Conservation (phyloP, 129 eudicot species). For the Pulicaria dysenterica region DNA sequence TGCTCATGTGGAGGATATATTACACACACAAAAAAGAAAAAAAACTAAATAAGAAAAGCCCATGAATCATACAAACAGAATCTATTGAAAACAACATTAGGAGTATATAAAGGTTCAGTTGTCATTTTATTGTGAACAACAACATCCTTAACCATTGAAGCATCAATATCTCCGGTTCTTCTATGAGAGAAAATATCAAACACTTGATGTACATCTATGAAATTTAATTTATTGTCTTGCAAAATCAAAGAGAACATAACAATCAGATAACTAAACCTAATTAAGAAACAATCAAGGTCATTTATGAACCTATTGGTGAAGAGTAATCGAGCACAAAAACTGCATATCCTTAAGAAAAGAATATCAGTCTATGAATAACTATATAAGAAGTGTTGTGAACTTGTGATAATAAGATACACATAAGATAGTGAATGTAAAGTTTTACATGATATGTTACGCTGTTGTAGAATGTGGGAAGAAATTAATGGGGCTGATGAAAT, state of each 20-base stretch:
- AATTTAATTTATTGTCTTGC: background rate
- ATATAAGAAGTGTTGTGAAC: too few species aligned
- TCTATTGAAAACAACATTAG: background rate
- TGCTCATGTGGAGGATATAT: conserved; percentile 14
- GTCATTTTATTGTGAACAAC: background rate
- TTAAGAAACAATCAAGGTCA: background rate
- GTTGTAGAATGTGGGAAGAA: too few species aligned
- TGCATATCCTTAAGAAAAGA: conserved; percentile 64
- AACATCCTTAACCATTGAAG: conserved; percentile 5
- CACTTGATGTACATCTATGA: conserved; percentile 12
- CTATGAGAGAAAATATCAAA: conserved; percentile 6
- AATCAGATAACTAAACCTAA: background rate
- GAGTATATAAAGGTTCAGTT: conserved; percentile 5
- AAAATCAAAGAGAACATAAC: background rate
- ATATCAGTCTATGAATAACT: too few species aligned
- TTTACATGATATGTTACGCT: too few species aligned
- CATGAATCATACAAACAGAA: conserved; percentile 16
- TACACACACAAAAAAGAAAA: too few species aligned
- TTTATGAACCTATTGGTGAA: conserved; percentile 78
- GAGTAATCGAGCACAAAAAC: conserved; percentile 87
- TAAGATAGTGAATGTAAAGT: too few species aligned
- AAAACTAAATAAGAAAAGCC: conserved; percentile 18
- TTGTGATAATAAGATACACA: too few species aligned
- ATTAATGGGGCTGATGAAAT: too few species aligned
- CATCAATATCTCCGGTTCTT: background rate